Base-by-base conservation (phyloP, 2,329 filamentous ascomycete genomes). In the Xylaria sp. region DNA sequence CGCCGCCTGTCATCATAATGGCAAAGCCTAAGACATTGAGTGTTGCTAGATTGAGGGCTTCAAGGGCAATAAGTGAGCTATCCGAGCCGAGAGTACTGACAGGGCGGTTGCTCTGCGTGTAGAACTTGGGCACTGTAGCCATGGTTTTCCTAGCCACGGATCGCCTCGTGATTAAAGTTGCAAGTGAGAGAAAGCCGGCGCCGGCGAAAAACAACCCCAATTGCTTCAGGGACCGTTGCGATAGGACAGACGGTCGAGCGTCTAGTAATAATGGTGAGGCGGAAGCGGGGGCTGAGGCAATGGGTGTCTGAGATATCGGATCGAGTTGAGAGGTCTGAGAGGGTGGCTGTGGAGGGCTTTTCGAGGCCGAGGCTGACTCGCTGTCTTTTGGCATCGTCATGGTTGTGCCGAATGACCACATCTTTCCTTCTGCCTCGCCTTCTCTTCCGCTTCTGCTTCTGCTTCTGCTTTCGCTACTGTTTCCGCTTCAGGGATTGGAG, bases 41-140 rank as follows among this genome's bases (percentile, higher is more conserved):
- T 0, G 94, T 97, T 0, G 95, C 96, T 43, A 98, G 84, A 58
- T 91, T 92, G 25, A 99, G 84, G 0, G 95, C 95, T 80, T 97
- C 92, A 41, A 92, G 82, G 0, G 95, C 95, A 71, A 98, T 91
- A 48, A 92, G 79, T 1, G 89, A 86, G 8, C 90, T 90, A 76
- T 91, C 91, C 33, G 89, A 85, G 54, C 83, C 61, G 80, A 77
- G 79, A 80, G 80, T 85, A 82, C 74, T 74, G 52, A 73, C 75
- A 7, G 60, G 79, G 68, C 66, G 72, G 73, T 88, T 88, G 79
- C 88, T 90, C 54, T 86, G 88, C 15, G 88, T 83, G 85, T 92
- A 97, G 83, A 92, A 95, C 56, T 86, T 87, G 12, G 94, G 94
- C 48, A 88, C 82, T 13, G 88, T 83, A 25, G 88, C 84, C 25